These are phyloP conservation scores for Marchantia polymorpha DNA, from an alignment of 225 moss, liverwort and hornwort genomes.

Conservation along the genomic window DNA sequence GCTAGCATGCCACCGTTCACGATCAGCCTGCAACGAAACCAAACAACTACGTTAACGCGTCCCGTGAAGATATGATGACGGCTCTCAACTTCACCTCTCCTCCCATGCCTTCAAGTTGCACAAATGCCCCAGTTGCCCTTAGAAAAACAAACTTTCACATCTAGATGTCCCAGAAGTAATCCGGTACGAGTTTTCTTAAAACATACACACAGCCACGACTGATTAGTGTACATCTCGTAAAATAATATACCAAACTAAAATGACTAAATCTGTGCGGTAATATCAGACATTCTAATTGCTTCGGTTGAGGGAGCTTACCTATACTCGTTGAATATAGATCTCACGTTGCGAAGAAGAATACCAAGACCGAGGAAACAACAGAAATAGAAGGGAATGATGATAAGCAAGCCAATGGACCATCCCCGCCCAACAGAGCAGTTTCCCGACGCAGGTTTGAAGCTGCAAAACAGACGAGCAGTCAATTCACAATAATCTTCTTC, in stretches of 20 bases:
- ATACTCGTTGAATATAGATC: conserved; percentile 54
- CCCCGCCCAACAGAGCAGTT: conserved; percentile 36
- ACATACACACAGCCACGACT: too few species aligned
- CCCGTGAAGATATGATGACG: not conserved
- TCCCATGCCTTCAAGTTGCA: not conserved
- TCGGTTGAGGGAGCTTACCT: conserved; percentile 19
- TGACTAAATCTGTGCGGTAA: too few species aligned
- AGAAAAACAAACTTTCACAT: not conserved
- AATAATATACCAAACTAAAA: too few species aligned
- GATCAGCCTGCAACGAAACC: conserved; percentile 43
- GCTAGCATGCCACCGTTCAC: conserved; percentile 56
- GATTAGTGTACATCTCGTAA: too few species aligned
- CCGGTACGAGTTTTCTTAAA: too few species aligned
- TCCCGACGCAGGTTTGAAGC: conserved; percentile 26
- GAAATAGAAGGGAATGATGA: conserved; percentile 46
- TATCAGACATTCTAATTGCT: not conserved
- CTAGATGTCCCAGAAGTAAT: too few species aligned
- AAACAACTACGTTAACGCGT: not conserved
- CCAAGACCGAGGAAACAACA: conserved; percentile 43
- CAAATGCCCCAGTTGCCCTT: not conserved
- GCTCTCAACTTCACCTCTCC: not conserved
- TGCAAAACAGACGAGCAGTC: conserved; percentile 8
- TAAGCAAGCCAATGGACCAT: conserved; percentile 40
- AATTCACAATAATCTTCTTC: not conserved
- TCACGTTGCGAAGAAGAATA: conserved; percentile 49